A percentile compares a stretch with the other conserved stretches of the same genome.
These are phyloP conservation scores for Mycogone perniciosa DNA, from an alignment of 2,329 filamentous ascomycete genomes.

Conservation along the genomic window DNA sequence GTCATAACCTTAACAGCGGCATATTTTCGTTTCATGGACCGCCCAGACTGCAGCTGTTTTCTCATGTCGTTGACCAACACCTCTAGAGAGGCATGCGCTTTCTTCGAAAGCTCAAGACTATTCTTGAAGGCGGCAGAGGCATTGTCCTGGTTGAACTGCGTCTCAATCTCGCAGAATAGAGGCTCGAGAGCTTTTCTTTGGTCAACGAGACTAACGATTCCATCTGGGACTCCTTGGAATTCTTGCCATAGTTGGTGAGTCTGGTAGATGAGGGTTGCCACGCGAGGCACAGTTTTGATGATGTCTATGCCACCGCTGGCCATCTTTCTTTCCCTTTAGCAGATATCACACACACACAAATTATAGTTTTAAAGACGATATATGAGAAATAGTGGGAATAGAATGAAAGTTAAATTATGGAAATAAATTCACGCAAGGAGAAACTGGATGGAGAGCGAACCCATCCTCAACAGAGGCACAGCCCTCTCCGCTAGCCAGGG, in stretches of 20 bases:
- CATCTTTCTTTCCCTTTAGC: background rate
- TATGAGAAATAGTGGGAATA: background rate
- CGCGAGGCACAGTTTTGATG: slow-evolving; percentile 17
- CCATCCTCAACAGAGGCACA: background rate
- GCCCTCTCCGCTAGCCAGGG: slow-evolving; percentile 1
- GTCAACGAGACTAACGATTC: slow-evolving; percentile 17
- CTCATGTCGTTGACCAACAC: slow-evolving; percentile 14
- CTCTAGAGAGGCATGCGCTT: slow-evolving; percentile 14
- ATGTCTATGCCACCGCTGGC: slow-evolving; percentile 21
- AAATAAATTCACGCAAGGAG: background rate
- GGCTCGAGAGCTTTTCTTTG: slow-evolving; percentile 13
- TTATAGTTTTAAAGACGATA: background rate
- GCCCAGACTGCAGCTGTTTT: slow-evolving; percentile 12
- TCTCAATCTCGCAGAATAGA: slow-evolving; percentile 15
- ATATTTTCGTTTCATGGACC: slow-evolving; percentile 14
- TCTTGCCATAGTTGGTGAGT: slow-evolving; percentile 20
- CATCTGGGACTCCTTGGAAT: slow-evolving; percentile 18
- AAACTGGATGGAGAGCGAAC: background rate
- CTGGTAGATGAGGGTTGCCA: slow-evolving; percentile 18
- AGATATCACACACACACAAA: background rate
- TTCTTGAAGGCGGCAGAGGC: slow-evolving; percentile 3
- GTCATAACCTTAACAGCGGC: slow-evolving; percentile 16
- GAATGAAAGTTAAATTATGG: background rate
- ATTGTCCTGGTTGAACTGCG: slow-evolving; percentile 12
- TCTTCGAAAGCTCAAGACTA: slow-evolving; percentile 10